Evolutionary conservation across 116 monocot genomes (phyloP), one percentile per base, ranked within the genome.

Genomic region (Posidonia oceanica): DNA sequence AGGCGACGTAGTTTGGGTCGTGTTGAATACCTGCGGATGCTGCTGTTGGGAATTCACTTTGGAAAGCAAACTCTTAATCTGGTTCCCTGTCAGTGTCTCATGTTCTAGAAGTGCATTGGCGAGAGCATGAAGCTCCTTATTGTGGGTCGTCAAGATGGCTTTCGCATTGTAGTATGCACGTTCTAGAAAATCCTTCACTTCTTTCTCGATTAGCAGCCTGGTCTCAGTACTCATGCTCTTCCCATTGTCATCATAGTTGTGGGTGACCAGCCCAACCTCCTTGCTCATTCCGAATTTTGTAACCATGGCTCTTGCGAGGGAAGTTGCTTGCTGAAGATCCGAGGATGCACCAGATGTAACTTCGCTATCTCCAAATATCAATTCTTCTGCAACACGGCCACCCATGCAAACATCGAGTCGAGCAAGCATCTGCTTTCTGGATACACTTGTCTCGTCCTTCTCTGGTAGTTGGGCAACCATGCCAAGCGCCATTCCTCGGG

Each of bases 391-490:
- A 14, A 97, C 97, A 6, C 97, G 85, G 5, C 97, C 97, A 11
- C 92, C 97, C 97, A 97, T 97, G 85, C 89, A 97, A 20, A 97
- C 97, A 77, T 97, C 97, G 8, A 97, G 71, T 62, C 89, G 83
- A 6, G 97, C 97, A 38, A 97, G 89, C 97, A 97, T 92, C 72
- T 97, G 97, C 69, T 74, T 89, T 59, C 76, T 71, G 29, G 97
- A 97, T n/a, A 92, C 77, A 73, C 97, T 97, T 13, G 87, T 87
- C 75, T 97, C 83, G 61, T 97, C 97, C 70, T 97, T 97, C 1
- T 92, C 97, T 0, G 97, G 97, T 4, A 97, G 57, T 21, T 97
- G 92, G 6, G 92, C 73, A 0, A 97, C 97, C 97, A 97, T 92
- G 20, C 97, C 97, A 3, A 97, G 89, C 13, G 92, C 52, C 89